Evolutionary conservation across 495 filamentous ascomycete species (phyloP), one percentile per base, ranked within the genome.

Genomic region (Penicillium canariense): DNA sequence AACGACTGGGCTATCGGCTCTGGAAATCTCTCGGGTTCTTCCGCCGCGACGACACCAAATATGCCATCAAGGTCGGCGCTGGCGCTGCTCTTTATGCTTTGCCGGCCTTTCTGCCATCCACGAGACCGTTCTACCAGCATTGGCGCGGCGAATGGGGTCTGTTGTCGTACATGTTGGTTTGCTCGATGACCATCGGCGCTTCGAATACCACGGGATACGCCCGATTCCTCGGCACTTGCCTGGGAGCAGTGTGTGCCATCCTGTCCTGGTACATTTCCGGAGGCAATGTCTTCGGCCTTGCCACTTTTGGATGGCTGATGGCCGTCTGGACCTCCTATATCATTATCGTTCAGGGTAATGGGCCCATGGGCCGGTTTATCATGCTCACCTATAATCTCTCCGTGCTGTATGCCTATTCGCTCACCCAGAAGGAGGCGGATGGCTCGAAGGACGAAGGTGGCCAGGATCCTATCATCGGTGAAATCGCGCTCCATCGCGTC

Each of bases 141-240:
- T 98, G 92, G 91, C 78, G 93, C 60, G 94, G 93, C 1, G 94
- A 98, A 79, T 98, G 94, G 94, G 94, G 93, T 11, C 76, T 97
- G 1, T 68, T 97, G 32, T 96, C 93, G 0, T 98, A 96, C 73
- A 98, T 98, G 94, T 81, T 97, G 49, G 94, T 98, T 15, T 96
- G 93, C 68, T 88, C 89, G 5, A 97, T 97, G 93, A 97, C 93
- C 0, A 90, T 96, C 35, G 94, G 94, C 9, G 89, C 93, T 17
- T 89, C 90, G 12, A 98, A 97, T 61, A 96, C 91, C 17, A 96
- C 93, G 5, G 91, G 90, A 4, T 84, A 80, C 71, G 80, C 90
- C 49, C 85, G 94, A 54, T 94, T 97, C 60, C 71, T 88, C n/a
- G 94, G 94, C 48, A 97, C 92, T 5, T 80, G 88, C 51, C 72